Evolutionary conservation across 2,329 filamentous ascomycete species (phyloP).

Genomic region (Beauveria pseudobassiana): DNA sequence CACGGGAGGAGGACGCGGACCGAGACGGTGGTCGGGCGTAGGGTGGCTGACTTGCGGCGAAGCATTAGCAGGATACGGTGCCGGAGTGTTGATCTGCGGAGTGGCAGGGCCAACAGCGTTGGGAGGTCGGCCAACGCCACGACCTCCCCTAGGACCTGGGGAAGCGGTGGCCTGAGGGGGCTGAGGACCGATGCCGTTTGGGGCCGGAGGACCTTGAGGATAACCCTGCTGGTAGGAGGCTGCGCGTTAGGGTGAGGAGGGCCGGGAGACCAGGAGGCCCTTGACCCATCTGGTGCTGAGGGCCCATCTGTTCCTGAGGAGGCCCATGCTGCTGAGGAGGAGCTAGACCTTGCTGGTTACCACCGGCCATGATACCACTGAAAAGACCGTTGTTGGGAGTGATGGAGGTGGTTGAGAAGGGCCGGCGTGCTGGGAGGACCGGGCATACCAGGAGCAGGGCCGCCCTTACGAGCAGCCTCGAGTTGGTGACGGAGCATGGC

Average conservation of each 20-base stretch:
- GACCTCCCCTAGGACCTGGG: conserved; percentile 75
- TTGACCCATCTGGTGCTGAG: conserved; percentile 56
- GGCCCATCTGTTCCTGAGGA: conserved; percentile 51
- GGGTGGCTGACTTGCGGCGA: conserved; percentile 86
- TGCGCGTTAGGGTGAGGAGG: conserved; percentile 57
- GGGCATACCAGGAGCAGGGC: conserved; percentile 50
- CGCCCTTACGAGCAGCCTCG: conserved; percentile 61
- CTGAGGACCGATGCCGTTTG: conserved; percentile 71
- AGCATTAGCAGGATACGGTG: conserved; percentile 75
- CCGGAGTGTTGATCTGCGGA: conserved; percentile 82
- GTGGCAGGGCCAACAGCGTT: conserved; percentile 66
- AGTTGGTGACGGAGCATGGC: conserved; percentile 80
- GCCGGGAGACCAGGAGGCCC: conserved; percentile 59
- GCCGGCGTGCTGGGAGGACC: conserved; percentile 66
- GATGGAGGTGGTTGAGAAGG: conserved; percentile 76
- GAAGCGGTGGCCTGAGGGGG: conserved; percentile 79
- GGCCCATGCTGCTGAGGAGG: conserved; percentile 68
- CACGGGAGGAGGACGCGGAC: conserved; percentile 41
- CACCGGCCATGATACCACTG: conserved; percentile 90
- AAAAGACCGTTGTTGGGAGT: conserved; percentile 90
- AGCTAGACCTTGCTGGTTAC: conserved; percentile 74
- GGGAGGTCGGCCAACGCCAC: conserved; percentile 59
- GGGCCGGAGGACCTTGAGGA: conserved; percentile 46
- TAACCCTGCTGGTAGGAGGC: conserved; percentile 67
- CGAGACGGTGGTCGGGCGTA: conserved; percentile 60